Percentiles rank a stretch among this genome's conserved stretches.
phyloP scores from a whole-genome alignment of 1,284 basidiomycete genomes.

The Pseudozyma tsukubaensis region DNA sequence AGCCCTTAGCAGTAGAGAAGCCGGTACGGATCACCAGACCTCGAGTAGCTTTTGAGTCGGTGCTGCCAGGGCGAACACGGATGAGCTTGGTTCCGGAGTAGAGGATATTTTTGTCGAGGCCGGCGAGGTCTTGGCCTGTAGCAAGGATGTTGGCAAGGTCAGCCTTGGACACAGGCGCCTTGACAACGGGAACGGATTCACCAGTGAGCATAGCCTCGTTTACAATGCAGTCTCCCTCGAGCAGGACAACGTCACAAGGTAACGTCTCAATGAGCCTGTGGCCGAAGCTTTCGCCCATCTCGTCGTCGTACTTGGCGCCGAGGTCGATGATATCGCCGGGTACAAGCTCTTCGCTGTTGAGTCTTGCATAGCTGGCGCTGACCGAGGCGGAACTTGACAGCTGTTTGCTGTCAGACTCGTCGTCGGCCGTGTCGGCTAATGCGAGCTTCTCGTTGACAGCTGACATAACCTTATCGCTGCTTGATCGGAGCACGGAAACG shows the following conservation, averaged over 20 bases:
- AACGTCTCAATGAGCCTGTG: slow-evolving; percentile 55
- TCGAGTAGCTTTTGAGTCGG: slow-evolving; percentile 79
- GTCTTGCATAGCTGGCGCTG: not conserved
- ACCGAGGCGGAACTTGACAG: not conserved
- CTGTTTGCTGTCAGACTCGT: slow-evolving; percentile 10
- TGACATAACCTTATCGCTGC: not conserved
- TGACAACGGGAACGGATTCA: slow-evolving; percentile 92
- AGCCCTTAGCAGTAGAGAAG: slow-evolving; percentile 97
- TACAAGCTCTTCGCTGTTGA: slow-evolving; percentile 43
- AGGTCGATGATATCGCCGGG: slow-evolving; percentile 54
- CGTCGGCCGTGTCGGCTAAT: not conserved
- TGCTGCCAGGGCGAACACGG: slow-evolving; percentile 77
- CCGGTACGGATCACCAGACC: slow-evolving; percentile 91
- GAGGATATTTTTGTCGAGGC: slow-evolving; percentile 85
- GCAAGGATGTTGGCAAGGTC: slow-evolving; percentile 51
- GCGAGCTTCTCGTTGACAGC: slow-evolving; percentile 10
- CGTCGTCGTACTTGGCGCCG: slow-evolving; percentile 7
- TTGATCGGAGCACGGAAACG: slow-evolving; percentile 23
- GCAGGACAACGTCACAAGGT: slow-evolving; percentile 90
- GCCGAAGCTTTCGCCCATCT: not conserved
- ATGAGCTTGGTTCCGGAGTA: slow-evolving; percentile 93
- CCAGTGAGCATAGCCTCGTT: slow-evolving; percentile 99
- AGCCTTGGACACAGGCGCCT: slow-evolving; percentile 74
- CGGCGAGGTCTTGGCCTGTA: slow-evolving; percentile 73
- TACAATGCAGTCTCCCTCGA: slow-evolving; percentile 95